Conservation (phyloP, 768 basidiomycete genomes). For the Termitomyces titanicus region DNA sequence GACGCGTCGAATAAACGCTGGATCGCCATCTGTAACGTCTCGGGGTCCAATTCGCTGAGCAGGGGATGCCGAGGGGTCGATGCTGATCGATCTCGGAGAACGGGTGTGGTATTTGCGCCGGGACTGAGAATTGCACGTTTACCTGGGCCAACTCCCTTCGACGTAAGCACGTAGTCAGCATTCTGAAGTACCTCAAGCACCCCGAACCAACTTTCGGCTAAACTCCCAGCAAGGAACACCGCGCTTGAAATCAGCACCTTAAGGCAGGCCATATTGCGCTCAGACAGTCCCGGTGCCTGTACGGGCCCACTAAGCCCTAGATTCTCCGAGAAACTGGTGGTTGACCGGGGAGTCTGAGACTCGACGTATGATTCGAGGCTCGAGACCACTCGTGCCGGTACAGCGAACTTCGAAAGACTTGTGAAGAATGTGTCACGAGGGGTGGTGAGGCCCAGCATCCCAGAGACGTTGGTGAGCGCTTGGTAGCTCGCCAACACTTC, state of each 20-base stretch:
- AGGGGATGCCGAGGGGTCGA: conserved; percentile 50
- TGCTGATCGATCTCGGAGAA: conserved; percentile 30
- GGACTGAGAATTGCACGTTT: conserved; percentile 30
- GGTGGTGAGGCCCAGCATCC: conserved; percentile 81
- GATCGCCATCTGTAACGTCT: conserved; percentile 69
- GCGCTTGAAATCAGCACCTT: conserved; percentile 78
- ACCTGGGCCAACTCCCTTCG: conserved; percentile 42
- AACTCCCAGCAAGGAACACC: conserved; percentile 76
- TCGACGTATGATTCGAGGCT: conserved; percentile 59
- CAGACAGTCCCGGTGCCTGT: conserved; percentile 74
- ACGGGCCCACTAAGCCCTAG: conserved; percentile 53
- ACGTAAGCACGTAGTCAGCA: conserved; percentile 85
- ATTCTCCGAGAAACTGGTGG: conserved; percentile 60
- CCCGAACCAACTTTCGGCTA: conserved; percentile 91
- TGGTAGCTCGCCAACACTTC: conserved; percentile 83
- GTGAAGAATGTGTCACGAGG: conserved; percentile 93
- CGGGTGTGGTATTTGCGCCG: conserved; percentile 25
- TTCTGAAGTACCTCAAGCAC: conserved; percentile 91
- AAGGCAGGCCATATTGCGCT: conserved; percentile 88
- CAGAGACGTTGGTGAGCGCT: conserved; percentile 82
- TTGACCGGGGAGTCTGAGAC: conserved; percentile 58
- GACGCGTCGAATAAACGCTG: conserved; percentile 86
- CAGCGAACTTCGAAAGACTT: conserved; percentile 84
- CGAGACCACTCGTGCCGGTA: conserved; percentile 87
- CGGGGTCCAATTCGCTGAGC: conserved; percentile 69